Base-by-base conservation (phyloP, 352 stramenopile species). In the Globisporangium cylindrosporum region DNA sequence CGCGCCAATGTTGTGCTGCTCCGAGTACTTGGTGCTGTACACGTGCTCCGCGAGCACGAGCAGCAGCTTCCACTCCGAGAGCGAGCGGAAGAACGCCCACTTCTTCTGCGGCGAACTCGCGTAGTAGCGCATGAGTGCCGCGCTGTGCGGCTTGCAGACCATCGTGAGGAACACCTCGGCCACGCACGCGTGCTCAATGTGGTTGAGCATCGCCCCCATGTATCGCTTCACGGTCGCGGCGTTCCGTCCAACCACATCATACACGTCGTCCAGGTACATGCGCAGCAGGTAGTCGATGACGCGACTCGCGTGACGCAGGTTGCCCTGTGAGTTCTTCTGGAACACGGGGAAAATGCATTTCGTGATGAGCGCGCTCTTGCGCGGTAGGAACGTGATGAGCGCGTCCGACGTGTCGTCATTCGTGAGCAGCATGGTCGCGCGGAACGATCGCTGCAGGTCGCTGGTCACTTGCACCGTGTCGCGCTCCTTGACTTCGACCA, bases 51-150 rank as follows among this genome's bases (percentile, higher is more conserved):
- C 86, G 57, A 97, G 76, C 60, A 94, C 78, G 15, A 97, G 72
- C 67, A 97, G 74, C 65, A 97, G 63, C 46, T 96, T 95, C 87
- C 91, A 97, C 59, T 97, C 91, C 32, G 90, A 79, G 34, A 97
- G 66, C 6, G 84, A 75, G 38, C 82, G 77, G 77, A 95, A 97
- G 65, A 97, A 93, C 57, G 84, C 75, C 89, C 90, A 97, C 67
- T 97, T 97, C 58, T 90, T 93, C 55, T 82, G 79, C 6, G 86
- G 84, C 38, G 85, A 86, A 10, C 72, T 82, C 25, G 73, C 24
- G 65, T 95, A 95, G 59, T 86, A 90, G 41, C 82, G 77, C 74
- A 93, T 79, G 10, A 89, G 62, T 24, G 80, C 74, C 22, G 88
- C 79, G 59, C 81, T 93, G 68, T 94, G 87, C n/a, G 88, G 86